Evolutionary conservation across 2,329 filamentous ascomycete species (phyloP).

Genomic region (Zymoseptoria ardabiliae): DNA sequence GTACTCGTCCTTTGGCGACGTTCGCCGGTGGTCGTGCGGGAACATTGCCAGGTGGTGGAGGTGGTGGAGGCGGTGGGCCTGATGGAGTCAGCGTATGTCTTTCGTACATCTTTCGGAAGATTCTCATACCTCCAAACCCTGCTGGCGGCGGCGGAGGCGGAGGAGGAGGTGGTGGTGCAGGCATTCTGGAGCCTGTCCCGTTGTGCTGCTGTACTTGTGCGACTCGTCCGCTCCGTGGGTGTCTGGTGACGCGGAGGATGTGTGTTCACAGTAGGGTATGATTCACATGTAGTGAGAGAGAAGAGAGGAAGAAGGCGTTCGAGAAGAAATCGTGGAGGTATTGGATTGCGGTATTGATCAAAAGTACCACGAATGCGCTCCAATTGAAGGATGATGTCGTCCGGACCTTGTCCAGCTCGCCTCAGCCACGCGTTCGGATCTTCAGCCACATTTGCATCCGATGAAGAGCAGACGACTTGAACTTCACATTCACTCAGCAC

Average conservation of each 20-base stretch:
- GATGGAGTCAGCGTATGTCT: neutral
- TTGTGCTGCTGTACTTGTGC: neutral
- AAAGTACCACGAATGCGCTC: neutral
- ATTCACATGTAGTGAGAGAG: neutral
- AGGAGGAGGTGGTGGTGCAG: slow-evolving; percentile 59
- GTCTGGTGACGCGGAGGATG: neutral
- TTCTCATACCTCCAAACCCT: slow-evolving; percentile 46
- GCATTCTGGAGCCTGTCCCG: slow-evolving; percentile 12
- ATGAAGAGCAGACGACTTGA: neutral
- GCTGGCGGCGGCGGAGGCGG: slow-evolving; percentile 57
- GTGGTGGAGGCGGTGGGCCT: slow-evolving; percentile 40
- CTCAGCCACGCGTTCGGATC: neutral
- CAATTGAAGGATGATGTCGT: neutral
- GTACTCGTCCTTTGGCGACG: slow-evolving; percentile 55
- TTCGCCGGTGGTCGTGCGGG: slow-evolving; percentile 52
- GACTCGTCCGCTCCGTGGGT: neutral
- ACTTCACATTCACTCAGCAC: neutral
- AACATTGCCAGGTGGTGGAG: slow-evolving; percentile 50
- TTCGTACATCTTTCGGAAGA: neutral
- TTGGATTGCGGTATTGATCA: neutral
- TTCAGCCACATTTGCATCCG: neutral
- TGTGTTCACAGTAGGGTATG: neutral
- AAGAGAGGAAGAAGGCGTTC: neutral
- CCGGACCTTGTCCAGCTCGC: neutral
- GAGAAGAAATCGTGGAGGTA: neutral